A percentile compares a stretch with the other conserved stretches of the same genome.
phyloP scores from a whole-genome alignment of 805 yeast genomes.

The Yarrowia sp. region DNA sequence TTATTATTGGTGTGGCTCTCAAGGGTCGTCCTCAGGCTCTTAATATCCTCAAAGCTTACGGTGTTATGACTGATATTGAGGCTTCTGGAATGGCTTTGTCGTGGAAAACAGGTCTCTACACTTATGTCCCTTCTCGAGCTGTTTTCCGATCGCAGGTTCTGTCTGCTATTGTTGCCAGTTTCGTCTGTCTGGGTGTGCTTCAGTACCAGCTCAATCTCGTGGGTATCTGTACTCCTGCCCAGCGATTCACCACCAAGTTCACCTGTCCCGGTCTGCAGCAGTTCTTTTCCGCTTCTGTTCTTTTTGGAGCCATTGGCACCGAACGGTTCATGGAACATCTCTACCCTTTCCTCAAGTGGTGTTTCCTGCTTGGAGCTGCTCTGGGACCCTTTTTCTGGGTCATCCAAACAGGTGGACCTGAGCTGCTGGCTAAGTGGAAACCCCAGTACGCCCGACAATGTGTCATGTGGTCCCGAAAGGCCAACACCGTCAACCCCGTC shows the following conservation, averaged over 20 bases:
- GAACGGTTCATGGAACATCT: slow-evolving; percentile 42
- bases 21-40: slow-evolving; percentile 59
- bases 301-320: slow-evolving; percentile 49
- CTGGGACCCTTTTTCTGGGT: slow-evolving; percentile 27
- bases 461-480: neutral
- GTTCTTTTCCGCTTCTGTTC: slow-evolving; percentile 48
- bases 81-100: slow-evolving; percentile 56
- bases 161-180: slow-evolving; percentile 42
- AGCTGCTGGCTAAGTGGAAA: neutral
- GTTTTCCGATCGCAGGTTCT: slow-evolving; percentile 49
- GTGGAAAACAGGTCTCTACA: slow-evolving; percentile 57
- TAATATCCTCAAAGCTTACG: slow-evolving; percentile 48
- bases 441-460: neutral
- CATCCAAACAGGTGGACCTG: slow-evolving; percentile 28
- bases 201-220: slow-evolving; percentile 37
- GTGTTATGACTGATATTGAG: slow-evolving; percentile 49
- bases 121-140: slow-evolving; percentile 56
- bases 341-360: slow-evolving; percentile 30
- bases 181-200: slow-evolving; percentile 36
- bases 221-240: slow-evolving; percentile 33
- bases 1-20: slow-evolving; percentile 61
- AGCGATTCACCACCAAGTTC: slow-evolving; percentile 34
- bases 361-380: slow-evolving; percentile 32
- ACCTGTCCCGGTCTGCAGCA: slow-evolving; percentile 42
- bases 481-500: slow-evolving; percentile 29